These are phyloP conservation scores for Anastatica hierochuntica DNA, from an alignment of 345 rosid genomes.

Conservation along the genomic window DNA sequence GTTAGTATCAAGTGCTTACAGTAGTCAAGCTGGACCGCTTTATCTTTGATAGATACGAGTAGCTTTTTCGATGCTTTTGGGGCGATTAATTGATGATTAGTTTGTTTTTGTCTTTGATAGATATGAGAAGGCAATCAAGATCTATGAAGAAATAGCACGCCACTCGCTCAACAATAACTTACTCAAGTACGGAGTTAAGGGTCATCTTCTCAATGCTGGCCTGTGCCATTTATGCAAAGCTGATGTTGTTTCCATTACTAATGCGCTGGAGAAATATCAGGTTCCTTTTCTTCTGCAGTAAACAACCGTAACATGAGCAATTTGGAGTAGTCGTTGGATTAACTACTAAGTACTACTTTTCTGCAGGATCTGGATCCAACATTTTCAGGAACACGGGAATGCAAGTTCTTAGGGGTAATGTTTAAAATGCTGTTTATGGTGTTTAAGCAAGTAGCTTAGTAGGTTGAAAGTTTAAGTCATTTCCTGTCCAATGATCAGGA, in stretches of 20 bases:
- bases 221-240: constrained; percentile 78
- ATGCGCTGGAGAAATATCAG: constrained; percentile 78
- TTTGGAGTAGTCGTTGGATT: not conserved
- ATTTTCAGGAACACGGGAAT: constrained; percentile 77
- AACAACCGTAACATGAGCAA: not conserved
- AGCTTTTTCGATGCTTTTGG: too few species aligned
- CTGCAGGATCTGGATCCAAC: constrained; percentile 77
- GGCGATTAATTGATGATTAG: not conserved
- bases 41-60: too few species aligned
- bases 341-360: constrained; percentile 15
- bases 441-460: not conserved
- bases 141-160: constrained; percentile 61
- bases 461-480: not conserved
- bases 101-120: constrained; percentile 5
- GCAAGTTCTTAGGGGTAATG: constrained; percentile 40
- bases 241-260: constrained; percentile 60
- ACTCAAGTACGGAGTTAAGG: constrained; percentile 84
- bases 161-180: constrained; percentile 54
- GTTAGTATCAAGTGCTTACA: not conserved
- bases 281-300: constrained; percentile 26
- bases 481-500: constrained; percentile 28
- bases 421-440: not conserved
- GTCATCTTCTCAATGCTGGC: constrained; percentile 86
- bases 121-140: constrained; percentile 67
- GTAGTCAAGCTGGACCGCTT: too few species aligned